Percentiles rank a stretch among this genome's conserved stretches.
These are phyloP conservation scores for Clarireedia paspali DNA, from an alignment of 2,329 filamentous ascomycete species.

Conservation along the genomic window DNA sequence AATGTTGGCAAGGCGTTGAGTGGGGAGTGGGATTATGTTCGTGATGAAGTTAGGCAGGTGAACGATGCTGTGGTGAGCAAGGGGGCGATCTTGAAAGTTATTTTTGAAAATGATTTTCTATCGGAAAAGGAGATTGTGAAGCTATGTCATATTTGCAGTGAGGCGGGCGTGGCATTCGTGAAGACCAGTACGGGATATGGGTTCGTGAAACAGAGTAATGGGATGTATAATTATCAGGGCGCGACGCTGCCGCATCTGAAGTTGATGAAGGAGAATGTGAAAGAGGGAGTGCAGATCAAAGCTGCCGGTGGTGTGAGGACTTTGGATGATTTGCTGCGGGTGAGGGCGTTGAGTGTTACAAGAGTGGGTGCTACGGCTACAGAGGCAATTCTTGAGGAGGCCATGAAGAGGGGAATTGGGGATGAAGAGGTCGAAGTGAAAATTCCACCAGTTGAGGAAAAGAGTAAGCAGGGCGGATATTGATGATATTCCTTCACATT, in stretches of 20 bases:
- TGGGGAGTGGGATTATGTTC: constrained; percentile 49
- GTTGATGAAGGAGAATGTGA: constrained; percentile 43
- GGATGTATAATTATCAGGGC: constrained; percentile 45
- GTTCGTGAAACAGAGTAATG: constrained; percentile 47
- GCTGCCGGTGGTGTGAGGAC: constrained; percentile 50
- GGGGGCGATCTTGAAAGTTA: constrained; percentile 48
- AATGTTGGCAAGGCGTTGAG: constrained; percentile 51
- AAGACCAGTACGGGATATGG: constrained; percentile 56
- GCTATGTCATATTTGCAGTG: constrained; percentile 48
- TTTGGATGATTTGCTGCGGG: constrained; percentile 46
- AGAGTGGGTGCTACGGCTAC: constrained; percentile 51
- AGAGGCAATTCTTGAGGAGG: constrained; percentile 46
- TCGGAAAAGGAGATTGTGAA: constrained; percentile 40
- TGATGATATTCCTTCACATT: neutral
- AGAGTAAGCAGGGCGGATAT: neutral
- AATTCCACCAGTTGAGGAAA: constrained; percentile 4
- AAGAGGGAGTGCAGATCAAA: constrained; percentile 44
- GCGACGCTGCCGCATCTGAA: constrained; percentile 44
- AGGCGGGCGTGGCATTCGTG: constrained; percentile 45
- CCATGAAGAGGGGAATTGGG: constrained; percentile 40
- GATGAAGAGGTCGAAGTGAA: constrained; percentile 14
- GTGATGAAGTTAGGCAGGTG: constrained; percentile 41
- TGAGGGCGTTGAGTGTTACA: constrained; percentile 46
- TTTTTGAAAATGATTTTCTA: constrained; percentile 54
- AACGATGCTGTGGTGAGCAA: constrained; percentile 39